Percentiles rank a stretch among this genome's conserved stretches.
Conservation (phyloP, 2,329 filamentous ascomycete genomes). For the Phyllosticta citribraziliensis region DNA sequence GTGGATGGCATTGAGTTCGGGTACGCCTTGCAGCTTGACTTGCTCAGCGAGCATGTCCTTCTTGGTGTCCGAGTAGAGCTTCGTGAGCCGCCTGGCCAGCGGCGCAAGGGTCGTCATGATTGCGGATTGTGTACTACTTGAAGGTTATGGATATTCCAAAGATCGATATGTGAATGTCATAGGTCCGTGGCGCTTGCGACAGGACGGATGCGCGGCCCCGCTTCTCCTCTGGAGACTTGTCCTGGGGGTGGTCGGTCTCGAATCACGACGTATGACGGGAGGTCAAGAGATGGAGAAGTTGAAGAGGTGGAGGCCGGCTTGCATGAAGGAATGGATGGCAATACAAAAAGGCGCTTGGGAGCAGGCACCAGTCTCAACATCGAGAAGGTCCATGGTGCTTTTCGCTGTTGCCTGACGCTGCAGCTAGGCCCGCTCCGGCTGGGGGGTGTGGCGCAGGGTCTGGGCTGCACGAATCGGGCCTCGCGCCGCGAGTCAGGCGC, state of each 20-base stretch:
- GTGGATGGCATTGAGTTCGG: constrained; percentile 61
- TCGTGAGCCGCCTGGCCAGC: constrained; percentile 45
- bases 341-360: neutral
- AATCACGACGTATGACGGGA: neutral
- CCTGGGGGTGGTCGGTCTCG: neutral
- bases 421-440: neutral
- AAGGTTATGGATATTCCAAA: neutral
- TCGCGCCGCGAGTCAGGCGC: neutral
- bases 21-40: constrained; percentile 47
- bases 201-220: neutral
- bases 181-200: neutral
- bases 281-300: neutral
- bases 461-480: neutral
- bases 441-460: neutral
- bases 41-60: constrained; percentile 60
- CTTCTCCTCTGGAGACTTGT: neutral
- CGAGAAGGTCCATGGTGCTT: constrained; percentile 14
- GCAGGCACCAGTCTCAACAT: neutral
- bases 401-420: constrained; percentile 21
- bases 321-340: neutral
- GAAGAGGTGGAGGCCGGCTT: neutral
- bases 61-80: constrained; percentile 74
- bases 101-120: constrained; percentile 9
- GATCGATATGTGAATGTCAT: too few species aligned
- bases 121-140: neutral